A percentile compares a stretch with the other conserved stretches of the same genome.
phyloP scores from a whole-genome alignment of 371 early-diverging fungal genomes.

The Phascolomyces articulosus region DNA sequence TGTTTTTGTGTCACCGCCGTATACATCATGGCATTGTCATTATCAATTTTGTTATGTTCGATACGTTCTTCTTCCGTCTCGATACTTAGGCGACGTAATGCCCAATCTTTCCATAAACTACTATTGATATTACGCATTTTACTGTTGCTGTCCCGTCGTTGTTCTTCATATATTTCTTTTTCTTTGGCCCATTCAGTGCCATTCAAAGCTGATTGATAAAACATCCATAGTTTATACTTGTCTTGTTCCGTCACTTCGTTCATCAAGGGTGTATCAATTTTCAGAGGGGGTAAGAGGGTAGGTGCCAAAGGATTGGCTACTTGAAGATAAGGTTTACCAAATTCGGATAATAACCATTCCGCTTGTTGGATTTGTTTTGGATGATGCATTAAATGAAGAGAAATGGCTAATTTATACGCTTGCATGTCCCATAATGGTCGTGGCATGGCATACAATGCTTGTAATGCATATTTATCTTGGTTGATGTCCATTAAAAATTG shows the following conservation, averaged over 20 bases:
- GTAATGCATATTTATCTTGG: slow-evolving; percentile 26
- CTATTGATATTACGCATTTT: slow-evolving; percentile 8
- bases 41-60: slow-evolving; percentile 24
- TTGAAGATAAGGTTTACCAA: slow-evolving; percentile 40
- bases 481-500: slow-evolving; percentile 24
- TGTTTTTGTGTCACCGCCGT: slow-evolving; percentile 25
- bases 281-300: slow-evolving; percentile 27
- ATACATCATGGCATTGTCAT: slow-evolving; percentile 45
- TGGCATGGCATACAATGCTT: slow-evolving; percentile 42
- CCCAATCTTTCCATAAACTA: slow-evolving; percentile 25
- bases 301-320: slow-evolving; percentile 37
- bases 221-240: slow-evolving; percentile 34
- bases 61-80: slow-evolving; percentile 17
- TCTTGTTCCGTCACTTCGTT: slow-evolving; percentile 33
- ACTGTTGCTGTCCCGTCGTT: slow-evolving; percentile 12
- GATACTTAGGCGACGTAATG: slow-evolving; percentile 18
- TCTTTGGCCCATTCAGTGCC: slow-evolving; percentile 30
- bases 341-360: slow-evolving; percentile 36
- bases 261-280: slow-evolving; percentile 40
- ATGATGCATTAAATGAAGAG: slow-evolving; percentile 37
- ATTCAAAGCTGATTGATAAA: slow-evolving; percentile 33
- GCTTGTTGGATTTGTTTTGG: slow-evolving; percentile 40
- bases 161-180: slow-evolving; percentile 26
- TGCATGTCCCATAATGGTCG: slow-evolving; percentile 35
- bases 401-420: slow-evolving; percentile 35